Base-by-base conservation (phyloP, 2,329 filamentous ascomycete genomes). In the Onygena corvina region DNA sequence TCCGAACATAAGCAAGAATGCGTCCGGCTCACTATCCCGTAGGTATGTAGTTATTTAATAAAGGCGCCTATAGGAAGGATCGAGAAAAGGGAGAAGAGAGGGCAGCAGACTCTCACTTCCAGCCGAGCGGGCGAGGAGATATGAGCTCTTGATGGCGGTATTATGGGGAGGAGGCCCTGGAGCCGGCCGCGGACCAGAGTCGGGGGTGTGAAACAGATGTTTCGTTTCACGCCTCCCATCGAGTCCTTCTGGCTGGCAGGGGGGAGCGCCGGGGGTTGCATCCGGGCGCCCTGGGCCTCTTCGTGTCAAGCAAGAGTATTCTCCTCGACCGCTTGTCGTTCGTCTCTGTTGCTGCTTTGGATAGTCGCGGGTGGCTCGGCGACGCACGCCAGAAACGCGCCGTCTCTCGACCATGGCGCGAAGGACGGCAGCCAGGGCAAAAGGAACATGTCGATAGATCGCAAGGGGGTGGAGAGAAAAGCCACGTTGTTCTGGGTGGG, bases 151-250 rank as follows among this genome's bases (percentile, higher is more conserved):
- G n/a, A n/a, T n/a, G n/a, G n/a, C n/a, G n/a, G n/a, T n/a, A n/a
- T n/a, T n/a, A n/a, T n/a, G n/a, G n/a, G n/a, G n/a, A n/a, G n/a
- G n/a, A n/a, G n/a, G n/a, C n/a, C n/a, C n/a, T 11, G 18, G 34
- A 21, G 21, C 34, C 36, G 36, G 25, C 36, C 12, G 38, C 38
- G 38, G 38, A 42, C 38, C 38, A 42, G 21, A 25, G 12, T 42
- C 12, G 38, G 14, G n/a, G 36, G 2, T 3, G 23, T 42, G 38
- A 42, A 42, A 42, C 38, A 20, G 38, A 42, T 42, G 38, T 12
- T 25, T 42, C 38, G 38, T 42, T 42, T 42, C 38, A 42, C 21
- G 21, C 9, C 38, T 42, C 38, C n/a, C n/a, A n/a, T n/a, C n/a
- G n/a, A n/a, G n/a, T n/a, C n/a, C n/a, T n/a, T n/a, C n/a, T n/a